phyloP scores from a whole-genome alignment of 495 filamentous ascomycete genomes.

The Tuber aestivum region DNA sequence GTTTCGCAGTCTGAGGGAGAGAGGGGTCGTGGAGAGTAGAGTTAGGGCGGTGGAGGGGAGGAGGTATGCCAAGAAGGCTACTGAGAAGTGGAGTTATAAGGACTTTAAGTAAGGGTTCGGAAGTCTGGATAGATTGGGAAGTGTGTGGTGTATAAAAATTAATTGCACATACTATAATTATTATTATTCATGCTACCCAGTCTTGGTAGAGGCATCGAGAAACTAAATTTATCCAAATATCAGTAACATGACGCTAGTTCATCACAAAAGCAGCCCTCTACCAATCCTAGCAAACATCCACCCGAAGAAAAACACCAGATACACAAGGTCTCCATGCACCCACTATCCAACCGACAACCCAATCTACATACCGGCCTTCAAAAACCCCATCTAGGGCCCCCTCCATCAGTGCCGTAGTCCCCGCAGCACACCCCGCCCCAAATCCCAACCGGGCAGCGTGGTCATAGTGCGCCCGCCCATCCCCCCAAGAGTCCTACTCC shows the following conservation, averaged over 20 bases:
- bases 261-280: not conserved
- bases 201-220: not conserved
- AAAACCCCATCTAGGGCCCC: no score
- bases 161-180: not conserved
- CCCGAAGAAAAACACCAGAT: no score
- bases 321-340: no score
- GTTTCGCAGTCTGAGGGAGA: conserved; percentile 78
- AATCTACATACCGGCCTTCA: not conserved
- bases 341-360: not conserved
- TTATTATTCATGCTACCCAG: not conserved
- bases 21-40: conserved; percentile 80
- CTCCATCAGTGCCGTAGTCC: no score
- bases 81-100: conserved; percentile 96
- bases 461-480: no score
- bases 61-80: conserved; percentile 68
- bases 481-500: no score
- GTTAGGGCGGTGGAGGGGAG: conserved; percentile 69
- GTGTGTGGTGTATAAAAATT: not conserved
- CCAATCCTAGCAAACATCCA: not conserved
- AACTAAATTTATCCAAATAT: not conserved
- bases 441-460: no score
- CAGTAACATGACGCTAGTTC: not conserved
- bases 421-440: no score
- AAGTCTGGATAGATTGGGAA: not conserved
- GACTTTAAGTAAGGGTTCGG: conserved; percentile 61